Evolutionary conservation across 768 basidiomycete species (phyloP).

Genomic region (Chalciporus piperatus): DNA sequence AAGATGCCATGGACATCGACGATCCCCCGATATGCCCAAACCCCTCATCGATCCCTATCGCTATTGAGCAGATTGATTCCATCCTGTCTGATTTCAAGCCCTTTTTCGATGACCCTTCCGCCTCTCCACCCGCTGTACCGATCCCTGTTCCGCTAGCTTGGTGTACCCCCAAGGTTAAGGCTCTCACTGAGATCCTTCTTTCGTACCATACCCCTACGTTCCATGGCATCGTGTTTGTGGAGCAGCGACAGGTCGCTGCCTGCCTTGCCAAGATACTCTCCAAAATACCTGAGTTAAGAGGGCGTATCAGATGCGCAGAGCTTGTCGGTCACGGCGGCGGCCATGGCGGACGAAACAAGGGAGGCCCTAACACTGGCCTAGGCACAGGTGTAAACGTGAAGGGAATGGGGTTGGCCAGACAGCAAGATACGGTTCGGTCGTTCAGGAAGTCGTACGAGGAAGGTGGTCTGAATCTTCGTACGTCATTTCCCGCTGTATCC

Average conservation of each 20-base stretch:
- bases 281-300: constrained; percentile 54
- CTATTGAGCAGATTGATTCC: constrained; percentile 45
- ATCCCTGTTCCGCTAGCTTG: constrained; percentile 51
- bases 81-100: constrained; percentile 46
- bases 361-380: constrained; percentile 12
- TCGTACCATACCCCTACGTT: constrained; percentile 53
- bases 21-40: constrained; percentile 12
- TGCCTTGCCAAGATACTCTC: constrained; percentile 65
- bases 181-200: constrained; percentile 59
- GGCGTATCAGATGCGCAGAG: constrained; percentile 56
- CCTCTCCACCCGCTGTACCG: constrained; percentile 32
- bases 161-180: constrained; percentile 71
- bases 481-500: constrained; percentile 25
- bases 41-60: constrained; percentile 32
- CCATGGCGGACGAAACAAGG: constrained; percentile 23
- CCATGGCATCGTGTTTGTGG: constrained; percentile 85
- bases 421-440: constrained; percentile 57
- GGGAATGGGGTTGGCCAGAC: constrained; percentile 51
- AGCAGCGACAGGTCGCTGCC: constrained; percentile 77
- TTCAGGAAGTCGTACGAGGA: constrained; percentile 70
- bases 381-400: constrained; percentile 37
- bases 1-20: constrained; percentile 30
- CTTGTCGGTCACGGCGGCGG: constrained; percentile 68
- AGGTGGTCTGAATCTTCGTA: constrained; percentile 65
- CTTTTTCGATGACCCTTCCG: constrained; percentile 35